These are phyloP conservation scores for Pecoramyces ruminantium DNA, from an alignment of 192 early-diverging fungal species.

Conservation along the genomic window DNA sequence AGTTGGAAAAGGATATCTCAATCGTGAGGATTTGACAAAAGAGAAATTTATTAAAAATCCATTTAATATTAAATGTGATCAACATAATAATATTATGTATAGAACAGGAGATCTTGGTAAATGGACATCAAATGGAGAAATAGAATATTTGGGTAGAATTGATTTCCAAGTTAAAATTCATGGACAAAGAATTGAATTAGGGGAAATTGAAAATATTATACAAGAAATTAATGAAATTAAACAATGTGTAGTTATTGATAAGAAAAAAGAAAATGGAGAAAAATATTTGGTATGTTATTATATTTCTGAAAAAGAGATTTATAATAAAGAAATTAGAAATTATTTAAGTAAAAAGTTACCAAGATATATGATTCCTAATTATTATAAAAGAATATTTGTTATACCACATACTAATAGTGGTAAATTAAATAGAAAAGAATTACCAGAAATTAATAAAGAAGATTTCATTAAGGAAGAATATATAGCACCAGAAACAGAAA, in stretches of 20 bases:
- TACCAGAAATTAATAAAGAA: constrained; percentile 1
- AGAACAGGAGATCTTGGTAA: background rate
- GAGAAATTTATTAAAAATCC: constrained; percentile 15
- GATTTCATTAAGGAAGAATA: background rate
- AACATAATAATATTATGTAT: background rate
- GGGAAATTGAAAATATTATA: background rate
- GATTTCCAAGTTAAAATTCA: background rate
- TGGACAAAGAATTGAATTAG: background rate
- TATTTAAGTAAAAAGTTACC: background rate
- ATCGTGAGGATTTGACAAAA: constrained; percentile 8
- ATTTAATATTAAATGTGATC: constrained; percentile 4
- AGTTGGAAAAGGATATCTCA: constrained; percentile 18
- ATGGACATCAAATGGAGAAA: background rate
- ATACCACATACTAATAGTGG: constrained; percentile 12
- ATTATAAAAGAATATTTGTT: constrained; percentile 4
- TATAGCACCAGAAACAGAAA: background rate
- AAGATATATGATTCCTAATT: background rate
- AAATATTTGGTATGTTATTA: background rate
- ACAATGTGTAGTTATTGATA: background rate
- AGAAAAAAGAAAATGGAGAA: background rate
- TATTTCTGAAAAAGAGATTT: background rate
- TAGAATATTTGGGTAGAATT: background rate
- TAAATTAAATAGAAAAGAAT: too few relatives aligned
- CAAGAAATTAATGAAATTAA: background rate
- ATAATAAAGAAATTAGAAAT: background rate